phyloP scores from a whole-genome alignment of 352 stramenopile genomes.

The Phytophthora sp. region DNA sequence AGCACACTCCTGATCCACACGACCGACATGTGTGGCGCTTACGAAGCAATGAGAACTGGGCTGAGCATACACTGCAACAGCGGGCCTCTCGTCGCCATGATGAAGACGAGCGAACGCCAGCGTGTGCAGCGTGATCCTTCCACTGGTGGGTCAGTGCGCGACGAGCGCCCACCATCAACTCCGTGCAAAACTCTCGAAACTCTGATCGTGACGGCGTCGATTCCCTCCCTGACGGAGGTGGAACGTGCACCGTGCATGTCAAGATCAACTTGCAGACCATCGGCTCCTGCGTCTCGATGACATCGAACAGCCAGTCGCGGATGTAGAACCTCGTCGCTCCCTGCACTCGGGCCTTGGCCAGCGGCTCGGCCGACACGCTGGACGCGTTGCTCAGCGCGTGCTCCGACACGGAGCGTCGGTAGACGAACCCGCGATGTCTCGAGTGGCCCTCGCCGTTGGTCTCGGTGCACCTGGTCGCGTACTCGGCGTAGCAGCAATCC shows the following conservation, averaged over 20 bases:
- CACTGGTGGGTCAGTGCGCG: conserved; percentile 62
- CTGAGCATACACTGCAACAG: conserved; percentile 64
- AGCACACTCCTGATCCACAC: conserved; percentile 62
- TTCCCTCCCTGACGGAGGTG: conserved; percentile 2
- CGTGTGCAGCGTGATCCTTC: conserved; percentile 46
- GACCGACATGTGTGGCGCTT: conserved; percentile 63
- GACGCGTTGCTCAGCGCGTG: conserved; percentile 48
- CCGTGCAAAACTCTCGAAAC: conserved; percentile 70
- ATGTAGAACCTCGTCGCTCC: conserved; percentile 55
- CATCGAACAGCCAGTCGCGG: conserved; percentile 75
- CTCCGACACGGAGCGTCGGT: conserved; percentile 76
- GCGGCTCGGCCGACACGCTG: conserved; percentile 38
- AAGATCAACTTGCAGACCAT: conserved; percentile 74
- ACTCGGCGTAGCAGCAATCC: conserved; percentile 73
- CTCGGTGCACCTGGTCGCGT: conserved; percentile 41
- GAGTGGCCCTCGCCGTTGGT: conserved; percentile 33
- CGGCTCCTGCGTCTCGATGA: conserved; percentile 61
- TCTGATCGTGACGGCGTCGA: conserved; percentile 35
- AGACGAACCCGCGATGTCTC: conserved; percentile 63
- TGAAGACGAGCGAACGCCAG: conserved; percentile 21
- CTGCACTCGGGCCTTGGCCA: conserved; percentile 44
- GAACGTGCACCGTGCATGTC: conserved; percentile 65
- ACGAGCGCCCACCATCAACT: conserved; percentile 56
- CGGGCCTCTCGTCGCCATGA: conserved; percentile 40
- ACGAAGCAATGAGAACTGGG: conserved; percentile 63